Conservation (phyloP, 345 rosid species). For the Bruguiera parviflora region DNA sequence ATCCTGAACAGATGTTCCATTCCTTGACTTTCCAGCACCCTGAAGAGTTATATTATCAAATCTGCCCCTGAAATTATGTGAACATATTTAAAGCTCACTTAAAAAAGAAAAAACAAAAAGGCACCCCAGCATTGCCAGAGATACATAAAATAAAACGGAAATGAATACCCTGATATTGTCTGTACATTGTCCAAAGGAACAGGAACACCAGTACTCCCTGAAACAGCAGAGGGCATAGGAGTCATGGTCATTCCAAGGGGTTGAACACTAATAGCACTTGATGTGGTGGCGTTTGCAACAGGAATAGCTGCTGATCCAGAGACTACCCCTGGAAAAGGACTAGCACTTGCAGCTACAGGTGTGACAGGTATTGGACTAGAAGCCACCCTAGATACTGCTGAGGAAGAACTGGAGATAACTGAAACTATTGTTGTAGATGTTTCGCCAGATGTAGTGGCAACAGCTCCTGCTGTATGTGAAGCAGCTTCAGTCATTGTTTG, state of each 20-base stretch:
- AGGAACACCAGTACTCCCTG: constrained; percentile 35
- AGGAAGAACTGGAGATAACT: constrained; percentile 42
- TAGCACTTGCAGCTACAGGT: constrained; percentile 37
- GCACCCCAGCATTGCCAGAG: background rate
- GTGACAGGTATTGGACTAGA: constrained; percentile 61
- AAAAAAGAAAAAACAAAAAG: background rate
- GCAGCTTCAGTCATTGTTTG: constrained; percentile 40
- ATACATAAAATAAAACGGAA: constrained; percentile 13
- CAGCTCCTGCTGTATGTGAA: constrained; percentile 41
- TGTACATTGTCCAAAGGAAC: constrained; percentile 31
- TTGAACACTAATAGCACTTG: constrained; percentile 31
- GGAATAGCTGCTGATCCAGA: constrained; percentile 46
- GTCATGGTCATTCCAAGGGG: constrained; percentile 19
- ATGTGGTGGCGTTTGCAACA: constrained; percentile 31
- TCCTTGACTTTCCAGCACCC: constrained; percentile 34
- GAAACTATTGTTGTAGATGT: constrained; percentile 35
- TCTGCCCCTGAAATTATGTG: constrained; percentile 33
- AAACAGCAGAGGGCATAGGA: constrained; percentile 34
- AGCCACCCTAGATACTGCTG: constrained; percentile 34
- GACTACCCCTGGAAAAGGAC: constrained; percentile 36
- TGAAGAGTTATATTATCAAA: constrained; percentile 40
- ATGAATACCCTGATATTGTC: constrained; percentile 45
- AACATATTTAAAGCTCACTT: constrained; percentile 9
- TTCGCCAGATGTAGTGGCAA: constrained; percentile 41
- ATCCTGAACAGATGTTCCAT: constrained; percentile 50